Evolutionary conservation across 805 yeast species (phyloP).

Genomic region (Dipodascus geniculatus): DNA sequence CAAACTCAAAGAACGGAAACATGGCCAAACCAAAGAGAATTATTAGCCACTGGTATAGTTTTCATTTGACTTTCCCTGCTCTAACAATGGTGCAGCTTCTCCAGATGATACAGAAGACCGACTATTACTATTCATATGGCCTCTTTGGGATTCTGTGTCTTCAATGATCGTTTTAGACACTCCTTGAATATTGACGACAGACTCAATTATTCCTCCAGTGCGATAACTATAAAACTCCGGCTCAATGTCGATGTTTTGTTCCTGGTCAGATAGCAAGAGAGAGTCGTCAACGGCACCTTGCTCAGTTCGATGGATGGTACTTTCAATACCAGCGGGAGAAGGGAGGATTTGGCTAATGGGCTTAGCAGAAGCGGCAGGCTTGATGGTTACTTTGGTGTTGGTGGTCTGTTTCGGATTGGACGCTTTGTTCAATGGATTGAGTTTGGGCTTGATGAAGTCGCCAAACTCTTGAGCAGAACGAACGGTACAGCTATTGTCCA

Average conservation of each 20-base stretch:
- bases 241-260: constrained; percentile 9
- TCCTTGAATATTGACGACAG: constrained; percentile 74
- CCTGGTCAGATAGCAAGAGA: constrained; percentile 5
- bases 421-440: constrained; percentile 56
- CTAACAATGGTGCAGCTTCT: background rate
- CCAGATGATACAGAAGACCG: background rate
- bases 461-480: background rate
- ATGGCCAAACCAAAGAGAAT: no score
- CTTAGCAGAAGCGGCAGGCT: constrained; percentile 19
- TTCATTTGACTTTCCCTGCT: background rate
- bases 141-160: constrained; percentile 22
- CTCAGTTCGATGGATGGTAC: constrained; percentile 16
- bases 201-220: constrained; percentile 63
- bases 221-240: constrained; percentile 21
- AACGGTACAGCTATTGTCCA: background rate
- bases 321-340: constrained; percentile 5
- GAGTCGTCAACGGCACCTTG: constrained; percentile 14
- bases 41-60: background rate
- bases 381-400: constrained; percentile 55
- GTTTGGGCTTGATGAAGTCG: constrained; percentile 11
- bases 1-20: no score
- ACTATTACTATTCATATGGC: background rate
- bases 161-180: constrained; percentile 79
- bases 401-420: constrained; percentile 52
- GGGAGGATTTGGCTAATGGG: background rate